Conservation (phyloP, 345 rosid species). For the Eutrema yunnanense region DNA sequence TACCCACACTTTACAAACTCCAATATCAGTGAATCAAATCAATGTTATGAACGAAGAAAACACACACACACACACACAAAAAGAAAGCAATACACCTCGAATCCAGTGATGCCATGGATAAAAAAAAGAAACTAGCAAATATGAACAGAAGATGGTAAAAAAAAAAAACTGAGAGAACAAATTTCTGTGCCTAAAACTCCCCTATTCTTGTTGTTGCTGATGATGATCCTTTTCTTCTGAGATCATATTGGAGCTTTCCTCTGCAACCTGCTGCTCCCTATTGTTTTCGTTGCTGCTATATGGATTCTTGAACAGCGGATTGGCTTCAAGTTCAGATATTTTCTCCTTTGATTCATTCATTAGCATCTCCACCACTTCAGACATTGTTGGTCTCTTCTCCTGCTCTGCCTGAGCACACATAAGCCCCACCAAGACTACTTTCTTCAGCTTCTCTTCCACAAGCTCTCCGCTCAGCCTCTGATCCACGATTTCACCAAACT, state of each 20-base stretch:
- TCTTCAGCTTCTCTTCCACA: constrained; percentile 57
- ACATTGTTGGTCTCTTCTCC: constrained; percentile 72
- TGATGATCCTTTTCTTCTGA: constrained; percentile 14
- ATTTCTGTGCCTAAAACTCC: constrained; percentile 1
- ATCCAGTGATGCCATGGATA: neutral
- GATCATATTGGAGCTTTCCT: constrained; percentile 15
- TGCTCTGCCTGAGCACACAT: constrained; percentile 67
- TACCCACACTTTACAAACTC: constrained; percentile 24
- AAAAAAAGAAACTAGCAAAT: constrained; percentile 6
- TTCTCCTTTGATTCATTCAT: constrained; percentile 49
- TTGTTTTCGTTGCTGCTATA: neutral
- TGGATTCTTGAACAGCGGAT: constrained; percentile 51
- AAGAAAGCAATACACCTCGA: neutral
- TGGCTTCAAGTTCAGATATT: constrained; percentile 49
- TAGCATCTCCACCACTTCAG: constrained; percentile 60
- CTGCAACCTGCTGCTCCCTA: constrained; percentile 14
- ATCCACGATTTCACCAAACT: constrained; percentile 64
- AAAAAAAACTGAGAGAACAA: neutral
- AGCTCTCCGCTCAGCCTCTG: constrained; percentile 56
- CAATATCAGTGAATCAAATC: constrained; percentile 11
- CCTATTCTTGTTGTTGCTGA: constrained; percentile 6
- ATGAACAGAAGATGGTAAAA: constrained; percentile 6
- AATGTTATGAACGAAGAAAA: constrained; percentile 12
- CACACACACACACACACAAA: neutral
- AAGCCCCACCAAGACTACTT: constrained; percentile 51